Evolutionary conservation across 371 early-diverging fungal species (phyloP).

Genomic region (Mucor indicus): DNA sequence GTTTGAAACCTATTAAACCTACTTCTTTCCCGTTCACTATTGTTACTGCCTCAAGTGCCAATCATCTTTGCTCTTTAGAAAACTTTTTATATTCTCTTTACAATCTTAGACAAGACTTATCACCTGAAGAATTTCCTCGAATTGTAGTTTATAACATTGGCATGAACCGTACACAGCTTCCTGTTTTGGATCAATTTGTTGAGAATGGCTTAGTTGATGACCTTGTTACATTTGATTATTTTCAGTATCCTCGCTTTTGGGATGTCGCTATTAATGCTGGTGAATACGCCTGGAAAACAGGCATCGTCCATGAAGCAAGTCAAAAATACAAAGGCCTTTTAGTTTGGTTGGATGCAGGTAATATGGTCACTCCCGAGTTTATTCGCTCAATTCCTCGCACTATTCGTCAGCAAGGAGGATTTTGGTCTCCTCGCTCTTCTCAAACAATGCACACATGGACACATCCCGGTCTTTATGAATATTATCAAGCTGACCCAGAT

Average conservation of each 20-base stretch:
- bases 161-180: slow-evolving; percentile 25
- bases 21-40: slow-evolving; percentile 38
- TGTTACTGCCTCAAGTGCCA: slow-evolving; percentile 53
- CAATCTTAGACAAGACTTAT: slow-evolving; percentile 24
- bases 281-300: slow-evolving; percentile 60
- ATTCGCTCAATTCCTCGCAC: slow-evolving; percentile 32
- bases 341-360: slow-evolving; percentile 58
- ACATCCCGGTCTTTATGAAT: slow-evolving; percentile 49
- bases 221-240: slow-evolving; percentile 40
- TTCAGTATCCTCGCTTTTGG: slow-evolving; percentile 52
- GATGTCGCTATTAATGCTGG: slow-evolving; percentile 44
- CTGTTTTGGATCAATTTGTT: slow-evolving; percentile 23
- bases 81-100: slow-evolving; percentile 47
- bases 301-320: slow-evolving; percentile 49
- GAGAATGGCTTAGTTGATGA: slow-evolving; percentile 34
- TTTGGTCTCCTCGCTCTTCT: slow-evolving; percentile 49
- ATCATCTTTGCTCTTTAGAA: slow-evolving; percentile 57
- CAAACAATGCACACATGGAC: slow-evolving; percentile 43
- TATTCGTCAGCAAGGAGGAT: slow-evolving; percentile 38
- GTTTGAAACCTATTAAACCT: slow-evolving; percentile 15
- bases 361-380: slow-evolving; percentile 42
- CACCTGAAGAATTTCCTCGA: slow-evolving; percentile 23
- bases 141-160: slow-evolving; percentile 36
- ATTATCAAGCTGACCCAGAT: slow-evolving; percentile 35
- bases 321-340: slow-evolving; percentile 39